phyloP scores from a whole-genome alignment of 2,329 filamentous ascomycete genomes.

The Pseudogymnoascus sp. region DNA sequence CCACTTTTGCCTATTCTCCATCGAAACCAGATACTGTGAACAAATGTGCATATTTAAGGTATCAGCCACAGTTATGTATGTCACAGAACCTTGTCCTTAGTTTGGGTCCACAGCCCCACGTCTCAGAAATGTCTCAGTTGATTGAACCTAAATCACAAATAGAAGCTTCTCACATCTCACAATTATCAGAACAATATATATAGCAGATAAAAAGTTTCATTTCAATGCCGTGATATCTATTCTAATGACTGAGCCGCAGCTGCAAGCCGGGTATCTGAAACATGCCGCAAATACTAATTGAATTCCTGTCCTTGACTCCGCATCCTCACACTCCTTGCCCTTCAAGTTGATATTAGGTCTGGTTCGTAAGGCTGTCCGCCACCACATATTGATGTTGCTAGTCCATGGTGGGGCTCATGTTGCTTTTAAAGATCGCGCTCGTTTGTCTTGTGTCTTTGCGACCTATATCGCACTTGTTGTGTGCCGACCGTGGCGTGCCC shows the following conservation, averaged over 20 bases:
- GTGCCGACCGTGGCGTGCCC: conserved; percentile 8
- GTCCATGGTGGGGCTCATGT: not conserved
- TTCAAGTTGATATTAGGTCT: not conserved
- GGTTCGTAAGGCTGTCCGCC: not conserved
- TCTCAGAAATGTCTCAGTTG: not conserved
- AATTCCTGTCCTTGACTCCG: conserved; percentile 5
- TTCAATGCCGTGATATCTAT: conserved; percentile 4
- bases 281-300: not conserved
- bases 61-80: not conserved
- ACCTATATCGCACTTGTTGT: conserved; percentile 13
- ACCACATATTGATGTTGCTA: not conserved
- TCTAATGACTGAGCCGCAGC: conserved; percentile 1
- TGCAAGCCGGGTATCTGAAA: not conserved
- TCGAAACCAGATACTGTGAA: not conserved
- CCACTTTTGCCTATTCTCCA: not conserved
- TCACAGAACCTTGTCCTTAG: not conserved
- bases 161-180: not conserved
- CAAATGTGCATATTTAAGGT: not conserved
- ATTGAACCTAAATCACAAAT: not conserved
- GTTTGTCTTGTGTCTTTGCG: not conserved
- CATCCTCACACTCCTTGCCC: not conserved
- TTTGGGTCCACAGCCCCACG: conserved; percentile 1
- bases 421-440: not conserved
- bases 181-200: not conserved
- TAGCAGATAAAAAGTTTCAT: not conserved